Conservation (phyloP, 1,139 yeast genomes). For the Spencermartinsiella ligniputridi region DNA sequence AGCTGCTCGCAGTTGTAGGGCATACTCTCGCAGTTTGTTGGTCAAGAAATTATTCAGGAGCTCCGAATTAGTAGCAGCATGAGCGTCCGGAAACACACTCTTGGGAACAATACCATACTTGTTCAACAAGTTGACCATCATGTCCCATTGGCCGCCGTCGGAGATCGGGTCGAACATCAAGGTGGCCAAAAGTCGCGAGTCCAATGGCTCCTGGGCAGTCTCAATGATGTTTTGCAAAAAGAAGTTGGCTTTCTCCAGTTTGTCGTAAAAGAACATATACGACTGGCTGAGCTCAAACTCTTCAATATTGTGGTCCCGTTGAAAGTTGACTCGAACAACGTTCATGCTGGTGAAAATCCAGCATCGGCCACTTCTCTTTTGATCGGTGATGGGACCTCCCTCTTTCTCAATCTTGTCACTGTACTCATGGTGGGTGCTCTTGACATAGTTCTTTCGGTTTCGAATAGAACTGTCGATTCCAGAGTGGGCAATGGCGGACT, state of each 20-base stretch:
- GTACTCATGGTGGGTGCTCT: constrained; percentile 43
- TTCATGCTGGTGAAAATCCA: constrained; percentile 86
- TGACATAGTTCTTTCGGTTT: constrained; percentile 34
- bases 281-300: constrained; percentile 57
- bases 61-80: constrained; percentile 55
- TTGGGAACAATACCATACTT: constrained; percentile 80
- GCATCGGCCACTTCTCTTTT: constrained; percentile 72
- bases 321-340: constrained; percentile 58
- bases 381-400: constrained; percentile 71
- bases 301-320: constrained; percentile 53
- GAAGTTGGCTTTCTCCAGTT: constrained; percentile 68
- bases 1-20: constrained; percentile 56
- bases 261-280: constrained; percentile 55
- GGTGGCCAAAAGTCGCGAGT: constrained; percentile 62
- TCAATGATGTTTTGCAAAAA: constrained; percentile 71
- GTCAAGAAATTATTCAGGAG: constrained; percentile 58
- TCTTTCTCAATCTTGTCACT: constrained; percentile 57
- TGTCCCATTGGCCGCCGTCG: constrained; percentile 87
- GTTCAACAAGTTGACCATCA: constrained; percentile 67
- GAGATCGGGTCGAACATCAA: constrained; percentile 58
- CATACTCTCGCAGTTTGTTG: constrained; percentile 70
- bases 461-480: constrained; percentile 45
- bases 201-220: constrained; percentile 58
- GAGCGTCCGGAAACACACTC: constrained; percentile 65
- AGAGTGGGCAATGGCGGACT: constrained; percentile 53